Conservation (phyloP, 1,139 yeast species). For the Candida albicans region DNA sequence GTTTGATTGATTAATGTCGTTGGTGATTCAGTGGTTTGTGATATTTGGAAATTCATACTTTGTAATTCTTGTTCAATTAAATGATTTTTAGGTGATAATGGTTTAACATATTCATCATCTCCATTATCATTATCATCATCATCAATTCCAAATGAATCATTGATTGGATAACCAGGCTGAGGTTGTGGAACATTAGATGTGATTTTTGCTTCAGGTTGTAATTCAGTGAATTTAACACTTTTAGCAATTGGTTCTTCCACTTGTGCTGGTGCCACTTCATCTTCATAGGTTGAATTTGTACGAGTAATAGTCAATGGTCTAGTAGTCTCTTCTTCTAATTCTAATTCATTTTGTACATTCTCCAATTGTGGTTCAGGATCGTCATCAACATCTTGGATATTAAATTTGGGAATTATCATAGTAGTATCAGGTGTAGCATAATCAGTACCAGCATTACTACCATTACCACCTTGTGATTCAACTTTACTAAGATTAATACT, state of each 20-base stretch:
- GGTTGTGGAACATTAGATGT: neutral
- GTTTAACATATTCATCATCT: slow-evolving; percentile 16
- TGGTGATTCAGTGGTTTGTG: slow-evolving; percentile 14
- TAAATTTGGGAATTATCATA: slow-evolving; percentile 11
- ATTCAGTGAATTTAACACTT: neutral
- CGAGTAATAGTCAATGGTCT: neutral
- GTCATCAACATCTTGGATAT: slow-evolving; percentile 14
- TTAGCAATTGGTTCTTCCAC: neutral
- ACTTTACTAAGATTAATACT: slow-evolving; percentile 2
- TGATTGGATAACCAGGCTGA: neutral
- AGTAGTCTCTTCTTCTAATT: neutral
- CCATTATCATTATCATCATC: slow-evolving; percentile 1
- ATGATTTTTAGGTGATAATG: slow-evolving; percentile 36
- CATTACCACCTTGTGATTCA: neutral
- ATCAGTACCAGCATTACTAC: neutral
- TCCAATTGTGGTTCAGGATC: neutral
- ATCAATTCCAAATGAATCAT: neutral
- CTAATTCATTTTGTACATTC: neutral
- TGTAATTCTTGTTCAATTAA: slow-evolving; percentile 32
- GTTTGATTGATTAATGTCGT: slow-evolving; percentile 11
- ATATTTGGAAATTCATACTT: slow-evolving; percentile 24
- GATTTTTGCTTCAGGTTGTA: too few relatives aligned
- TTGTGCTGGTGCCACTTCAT: neutral
- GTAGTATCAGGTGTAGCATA: neutral
- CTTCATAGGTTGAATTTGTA: neutral